A percentile compares a stretch with the other conserved stretches of the same genome.
Evolutionary conservation across 2,329 filamentous ascomycete species (phyloP).

Genomic region (Setomelanomma holmii): DNA sequence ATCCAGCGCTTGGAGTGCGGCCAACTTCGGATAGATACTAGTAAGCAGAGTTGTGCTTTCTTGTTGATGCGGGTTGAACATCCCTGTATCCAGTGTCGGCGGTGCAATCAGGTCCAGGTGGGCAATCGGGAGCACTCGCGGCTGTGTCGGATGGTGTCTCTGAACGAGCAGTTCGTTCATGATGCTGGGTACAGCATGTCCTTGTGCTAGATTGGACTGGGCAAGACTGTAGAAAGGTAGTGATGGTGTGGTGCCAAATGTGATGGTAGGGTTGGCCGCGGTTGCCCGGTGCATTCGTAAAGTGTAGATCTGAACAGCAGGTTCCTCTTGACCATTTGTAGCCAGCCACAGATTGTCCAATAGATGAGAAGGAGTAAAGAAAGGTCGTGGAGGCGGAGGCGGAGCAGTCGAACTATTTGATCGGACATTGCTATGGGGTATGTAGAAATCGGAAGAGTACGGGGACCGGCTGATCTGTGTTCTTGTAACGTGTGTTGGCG

Average conservation of each 20-base stretch:
- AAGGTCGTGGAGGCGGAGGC: slow-evolving; percentile 37
- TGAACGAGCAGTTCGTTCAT: slow-evolving; percentile 48
- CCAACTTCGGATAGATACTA: slow-evolving; percentile 56
- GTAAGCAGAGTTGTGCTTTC: slow-evolving; percentile 44
- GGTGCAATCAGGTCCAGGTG: slow-evolving; percentile 49
- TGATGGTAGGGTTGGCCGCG: slow-evolving; percentile 55
- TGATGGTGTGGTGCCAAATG: slow-evolving; percentile 71
- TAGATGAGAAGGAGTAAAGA: slow-evolving; percentile 63
- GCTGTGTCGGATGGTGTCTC: slow-evolving; percentile 49
- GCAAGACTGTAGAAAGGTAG: slow-evolving; percentile 73
- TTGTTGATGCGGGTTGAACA: slow-evolving; percentile 40
- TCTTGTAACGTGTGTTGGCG: slow-evolving; percentile 68
- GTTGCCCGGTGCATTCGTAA: slow-evolving; percentile 55
- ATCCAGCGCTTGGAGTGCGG: slow-evolving; percentile 55
- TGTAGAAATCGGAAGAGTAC: slow-evolving; percentile 62
- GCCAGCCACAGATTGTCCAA: slow-evolving; percentile 73
- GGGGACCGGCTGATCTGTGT: slow-evolving; percentile 71
- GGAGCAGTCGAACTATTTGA: slow-evolving; percentile 30
- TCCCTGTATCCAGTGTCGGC: slow-evolving; percentile 38
- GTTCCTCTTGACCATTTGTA: slow-evolving; percentile 68
- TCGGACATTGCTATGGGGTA: slow-evolving; percentile 46
- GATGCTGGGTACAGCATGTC: slow-evolving; percentile 62
- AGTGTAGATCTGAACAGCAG: slow-evolving; percentile 46
- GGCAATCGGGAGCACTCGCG: slow-evolving; percentile 48
- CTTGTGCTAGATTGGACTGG: slow-evolving; percentile 58